These are phyloP conservation scores for Neurospora intermedia DNA, from an alignment of 495 filamentous ascomycete genomes.

Conservation along the genomic window DNA sequence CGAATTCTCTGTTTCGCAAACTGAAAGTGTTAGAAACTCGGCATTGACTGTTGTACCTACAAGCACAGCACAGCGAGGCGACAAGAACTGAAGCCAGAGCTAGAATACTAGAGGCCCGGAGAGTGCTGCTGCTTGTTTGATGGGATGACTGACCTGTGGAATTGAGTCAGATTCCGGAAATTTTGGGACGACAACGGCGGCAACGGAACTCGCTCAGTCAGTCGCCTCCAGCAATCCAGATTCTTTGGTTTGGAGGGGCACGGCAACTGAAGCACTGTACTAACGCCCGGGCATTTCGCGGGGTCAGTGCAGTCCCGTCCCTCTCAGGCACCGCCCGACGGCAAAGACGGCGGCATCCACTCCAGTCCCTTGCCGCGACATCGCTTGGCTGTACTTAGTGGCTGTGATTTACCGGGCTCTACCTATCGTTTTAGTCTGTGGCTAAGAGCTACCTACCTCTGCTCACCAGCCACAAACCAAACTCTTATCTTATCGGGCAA, in stretches of 20 bases:
- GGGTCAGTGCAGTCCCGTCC: not conserved
- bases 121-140: not conserved
- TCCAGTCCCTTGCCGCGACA: not conserved
- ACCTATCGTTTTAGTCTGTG: not conserved
- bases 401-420: not conserved
- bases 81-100: not conserved
- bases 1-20: not conserved
- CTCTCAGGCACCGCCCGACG: not conserved
- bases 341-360: not conserved
- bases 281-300: not conserved
- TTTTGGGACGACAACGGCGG: not conserved
- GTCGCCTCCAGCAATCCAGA: not conserved
- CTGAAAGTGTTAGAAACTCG: not conserved
- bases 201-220: not conserved
- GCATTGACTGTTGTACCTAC: not conserved
- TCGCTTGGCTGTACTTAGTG: not conserved
- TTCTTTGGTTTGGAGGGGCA: not conserved
- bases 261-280: not conserved
- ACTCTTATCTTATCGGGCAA: not conserved
- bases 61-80: not conserved
- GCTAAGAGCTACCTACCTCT: not conserved
- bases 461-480: not conserved
- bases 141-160: not conserved
- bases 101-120: no score
- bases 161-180: constrained; percentile 1